Conservation (phyloP, 164 flowering plant genomes). For the Protea cynaroides region DNA sequence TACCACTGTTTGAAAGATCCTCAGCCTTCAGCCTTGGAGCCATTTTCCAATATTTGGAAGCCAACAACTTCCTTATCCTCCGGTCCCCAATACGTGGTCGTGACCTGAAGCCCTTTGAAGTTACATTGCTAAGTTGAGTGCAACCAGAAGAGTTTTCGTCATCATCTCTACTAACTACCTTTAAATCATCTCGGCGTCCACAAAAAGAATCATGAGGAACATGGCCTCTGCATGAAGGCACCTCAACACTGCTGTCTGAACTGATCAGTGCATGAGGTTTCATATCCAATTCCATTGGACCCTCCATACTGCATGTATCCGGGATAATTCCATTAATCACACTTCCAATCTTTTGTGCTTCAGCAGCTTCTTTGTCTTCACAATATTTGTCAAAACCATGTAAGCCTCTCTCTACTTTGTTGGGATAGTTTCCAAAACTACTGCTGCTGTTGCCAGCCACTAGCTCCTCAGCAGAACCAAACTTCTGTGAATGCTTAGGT, state of each 20-base stretch:
- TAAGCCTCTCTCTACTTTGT: constrained; percentile 24
- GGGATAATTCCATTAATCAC: constrained; percentile 14
- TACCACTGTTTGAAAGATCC: constrained; percentile 41
- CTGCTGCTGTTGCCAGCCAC: constrained; percentile 26
- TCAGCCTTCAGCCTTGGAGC: constrained; percentile 49
- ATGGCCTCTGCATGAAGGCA: constrained; percentile 27
- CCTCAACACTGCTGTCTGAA: constrained; percentile 48
- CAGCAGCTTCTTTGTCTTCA: constrained; percentile 30
- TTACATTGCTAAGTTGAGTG: constrained; percentile 49
- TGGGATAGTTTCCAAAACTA: constrained; percentile 22
- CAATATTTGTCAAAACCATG: constrained; percentile 18
- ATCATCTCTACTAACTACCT: constrained; percentile 78
- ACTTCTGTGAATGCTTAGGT: constrained; percentile 36
- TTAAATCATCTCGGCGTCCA: constrained; percentile 37
- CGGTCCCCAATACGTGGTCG: constrained; percentile 47
- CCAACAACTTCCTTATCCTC: constrained; percentile 59
- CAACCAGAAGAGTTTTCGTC: constrained; percentile 89
- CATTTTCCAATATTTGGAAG: constrained; percentile 59
- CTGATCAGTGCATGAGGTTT: constrained; percentile 44
- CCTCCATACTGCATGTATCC: constrained; percentile 26
- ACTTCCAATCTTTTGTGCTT: constrained; percentile 19
- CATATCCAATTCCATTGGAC: constrained; percentile 29
- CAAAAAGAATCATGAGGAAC: constrained; percentile 32
- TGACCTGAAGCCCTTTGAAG: constrained; percentile 35
- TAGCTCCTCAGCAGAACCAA: constrained; percentile 26